A percentile compares a stretch with the other conserved stretches of the same genome.
phyloP scores from a whole-genome alignment of 352 stramenopile genomes.

The Phytophthora nicotianae region DNA sequence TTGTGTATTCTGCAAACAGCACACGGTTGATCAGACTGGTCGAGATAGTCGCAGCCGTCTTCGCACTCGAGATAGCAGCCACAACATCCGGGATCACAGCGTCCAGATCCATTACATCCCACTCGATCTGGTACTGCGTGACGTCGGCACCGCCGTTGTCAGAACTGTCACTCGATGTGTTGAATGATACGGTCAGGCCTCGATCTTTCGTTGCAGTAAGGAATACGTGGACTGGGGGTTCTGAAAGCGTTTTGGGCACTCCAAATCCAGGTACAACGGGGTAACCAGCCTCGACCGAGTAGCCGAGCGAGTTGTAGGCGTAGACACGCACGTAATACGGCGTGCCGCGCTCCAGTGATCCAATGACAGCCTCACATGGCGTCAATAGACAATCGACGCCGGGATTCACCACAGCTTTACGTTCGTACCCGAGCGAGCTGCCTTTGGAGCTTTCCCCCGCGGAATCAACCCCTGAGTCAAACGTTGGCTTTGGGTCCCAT shows the following conservation, averaged over 20 bases:
- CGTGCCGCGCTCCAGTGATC: slow-evolving; percentile 69
- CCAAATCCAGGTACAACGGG: slow-evolving; percentile 66
- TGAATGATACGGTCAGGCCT: slow-evolving; percentile 83
- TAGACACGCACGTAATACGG: slow-evolving; percentile 93
- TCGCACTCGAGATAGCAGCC: background rate
- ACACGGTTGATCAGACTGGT: slow-evolving; percentile 49
- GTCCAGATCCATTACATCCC: slow-evolving; percentile 90
- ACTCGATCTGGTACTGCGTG: slow-evolving; percentile 93
- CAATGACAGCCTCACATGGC: slow-evolving; percentile 86
- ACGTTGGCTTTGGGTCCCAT: slow-evolving; percentile 91
- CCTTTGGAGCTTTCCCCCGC: slow-evolving; percentile 42
- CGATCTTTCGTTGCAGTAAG: slow-evolving; percentile 43
- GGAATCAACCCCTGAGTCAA: slow-evolving; percentile 62
- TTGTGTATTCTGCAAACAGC: slow-evolving; percentile 85
- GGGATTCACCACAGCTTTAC: slow-evolving; percentile 69
- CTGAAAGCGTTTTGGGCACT: slow-evolving; percentile 78
- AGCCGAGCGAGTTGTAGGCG: slow-evolving; percentile 93
- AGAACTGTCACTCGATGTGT: slow-evolving; percentile 44
- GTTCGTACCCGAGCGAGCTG: slow-evolving; percentile 81
- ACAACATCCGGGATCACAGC: slow-evolving; percentile 42
- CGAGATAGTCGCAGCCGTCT: slow-evolving; percentile 24
- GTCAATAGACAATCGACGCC: slow-evolving; percentile 78
- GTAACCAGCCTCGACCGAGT: slow-evolving; percentile 73
- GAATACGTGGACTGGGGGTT: slow-evolving; percentile 57
- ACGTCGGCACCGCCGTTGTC: slow-evolving; percentile 84